phyloP scores from a whole-genome alignment of 176 grass and related monocot species.

The Musa acuminata region DNA sequence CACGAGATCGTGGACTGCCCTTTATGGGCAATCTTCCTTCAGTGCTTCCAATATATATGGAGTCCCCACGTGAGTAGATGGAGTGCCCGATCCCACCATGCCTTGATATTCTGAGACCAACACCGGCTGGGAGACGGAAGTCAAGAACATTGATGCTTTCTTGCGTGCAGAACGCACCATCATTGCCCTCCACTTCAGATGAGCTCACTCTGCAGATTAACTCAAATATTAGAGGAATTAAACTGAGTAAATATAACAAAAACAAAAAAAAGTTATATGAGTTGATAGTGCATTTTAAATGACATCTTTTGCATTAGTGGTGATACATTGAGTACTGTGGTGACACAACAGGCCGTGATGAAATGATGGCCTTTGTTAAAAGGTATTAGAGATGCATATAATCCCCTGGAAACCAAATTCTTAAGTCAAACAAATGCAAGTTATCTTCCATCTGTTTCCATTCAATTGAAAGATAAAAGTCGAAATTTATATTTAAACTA shows the following conservation, averaged over 20 bases:
- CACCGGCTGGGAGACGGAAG: conserved; percentile 64
- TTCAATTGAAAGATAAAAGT: neutral
- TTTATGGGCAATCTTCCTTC: conserved; percentile 79
- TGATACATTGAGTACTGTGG: no score
- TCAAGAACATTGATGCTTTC: conserved; percentile 77
- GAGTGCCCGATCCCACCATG: conserved; percentile 59
- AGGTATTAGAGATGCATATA: no score
- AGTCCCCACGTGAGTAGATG: conserved; percentile 81
- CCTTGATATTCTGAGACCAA: conserved; percentile 71
- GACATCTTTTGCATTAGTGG: no score
- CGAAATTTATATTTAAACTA: neutral
- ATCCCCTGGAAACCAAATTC: no score
- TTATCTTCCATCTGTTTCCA: neutral
- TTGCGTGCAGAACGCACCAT: conserved; percentile 82
- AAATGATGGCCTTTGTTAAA: no score
- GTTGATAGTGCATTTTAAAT: no score
- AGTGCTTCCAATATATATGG: conserved; percentile 76
- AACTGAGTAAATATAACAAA: neutral
- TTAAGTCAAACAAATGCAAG: neutral
- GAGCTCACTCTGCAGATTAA: conserved; percentile 61
- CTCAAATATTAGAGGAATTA: neutral
- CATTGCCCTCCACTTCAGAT: conserved; percentile 84
- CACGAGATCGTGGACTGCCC: conserved; percentile 43
- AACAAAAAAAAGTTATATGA: neutral
- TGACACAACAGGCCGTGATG: no score